A percentile compares a stretch with the other conserved stretches of the same genome.
Conservation (phyloP, 352 stramenopile genomes). For the Globisporangium nodosum region DNA sequence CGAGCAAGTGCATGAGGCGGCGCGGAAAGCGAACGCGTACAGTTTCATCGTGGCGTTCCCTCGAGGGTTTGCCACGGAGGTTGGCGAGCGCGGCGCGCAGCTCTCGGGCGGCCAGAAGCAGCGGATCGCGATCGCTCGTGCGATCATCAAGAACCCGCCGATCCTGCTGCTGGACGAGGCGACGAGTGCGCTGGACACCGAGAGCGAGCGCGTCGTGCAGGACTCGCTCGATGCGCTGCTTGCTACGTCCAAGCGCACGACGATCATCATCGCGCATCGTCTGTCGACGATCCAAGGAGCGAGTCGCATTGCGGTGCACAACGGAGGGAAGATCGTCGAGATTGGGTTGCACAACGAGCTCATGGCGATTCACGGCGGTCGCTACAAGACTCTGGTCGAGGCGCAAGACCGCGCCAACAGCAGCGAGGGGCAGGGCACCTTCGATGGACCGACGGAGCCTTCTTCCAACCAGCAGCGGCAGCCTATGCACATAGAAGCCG, state of each 20-base stretch:
- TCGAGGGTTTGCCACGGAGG: constrained; percentile 83
- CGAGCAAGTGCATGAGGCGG: constrained; percentile 37
- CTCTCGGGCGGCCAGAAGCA: constrained; percentile 42
- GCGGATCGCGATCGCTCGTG: constrained; percentile 13
- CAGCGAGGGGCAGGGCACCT: background rate
- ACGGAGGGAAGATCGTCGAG: constrained; percentile 89
- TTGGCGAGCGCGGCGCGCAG: constrained; percentile 82
- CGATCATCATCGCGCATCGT: constrained; percentile 84
- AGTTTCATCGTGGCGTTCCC: constrained; percentile 90
- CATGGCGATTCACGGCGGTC: constrained; percentile 36
- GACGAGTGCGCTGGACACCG: constrained; percentile 37
- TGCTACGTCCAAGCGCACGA: constrained; percentile 8
- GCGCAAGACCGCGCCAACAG: constrained; percentile 13
- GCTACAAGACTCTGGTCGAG: constrained; percentile 40
- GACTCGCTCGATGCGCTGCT: constrained; percentile 61
- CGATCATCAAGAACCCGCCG: constrained; percentile 84
- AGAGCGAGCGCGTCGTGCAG: constrained; percentile 70
- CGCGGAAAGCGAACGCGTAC: constrained; percentile 74
- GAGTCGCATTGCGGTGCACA: constrained; percentile 94
- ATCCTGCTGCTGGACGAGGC: constrained; percentile 50
- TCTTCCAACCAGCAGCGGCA: background rate
- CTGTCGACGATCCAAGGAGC: constrained; percentile 93
- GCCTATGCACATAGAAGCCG: background rate
- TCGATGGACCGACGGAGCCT: no score
- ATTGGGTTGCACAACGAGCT: constrained; percentile 91